A percentile compares a stretch with the other conserved stretches of the same genome.
Conservation (phyloP, 2,329 filamentous ascomycete species). For the Neonectria faginata region DNA sequence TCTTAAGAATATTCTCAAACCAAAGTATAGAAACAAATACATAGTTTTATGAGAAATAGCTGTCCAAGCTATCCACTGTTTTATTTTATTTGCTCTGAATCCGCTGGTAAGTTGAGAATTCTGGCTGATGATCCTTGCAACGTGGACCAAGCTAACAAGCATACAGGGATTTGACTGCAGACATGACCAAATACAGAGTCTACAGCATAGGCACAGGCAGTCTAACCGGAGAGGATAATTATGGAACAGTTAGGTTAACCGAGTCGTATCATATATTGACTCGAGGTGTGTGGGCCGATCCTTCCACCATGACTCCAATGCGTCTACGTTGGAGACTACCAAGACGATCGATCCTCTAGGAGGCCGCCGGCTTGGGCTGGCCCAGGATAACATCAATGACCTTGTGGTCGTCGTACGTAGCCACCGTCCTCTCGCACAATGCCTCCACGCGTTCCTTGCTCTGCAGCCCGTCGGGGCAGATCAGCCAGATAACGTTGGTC, state of each 20-base stretch:
- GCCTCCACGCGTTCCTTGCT: constrained; percentile 50
- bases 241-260: neutral
- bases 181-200: neutral
- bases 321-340: too few species aligned
- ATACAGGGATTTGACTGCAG: too few species aligned
- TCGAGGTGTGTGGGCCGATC: too few species aligned
- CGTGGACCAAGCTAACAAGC: too few species aligned
- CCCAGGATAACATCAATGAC: constrained; percentile 48
- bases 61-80: too few species aligned
- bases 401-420: constrained; percentile 53
- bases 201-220: neutral
- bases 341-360: neutral
- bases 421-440: constrained; percentile 51
- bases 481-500: constrained; percentile 43
- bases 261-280: constrained; percentile 3
- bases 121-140: too few species aligned
- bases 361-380: constrained; percentile 16
- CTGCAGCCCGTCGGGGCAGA: constrained; percentile 45
- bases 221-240: neutral
- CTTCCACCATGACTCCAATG: neutral
- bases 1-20: too few species aligned
- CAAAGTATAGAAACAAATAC: too few species aligned
- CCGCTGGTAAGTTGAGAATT: too few species aligned
- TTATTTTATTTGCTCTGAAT: too few species aligned
- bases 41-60: too few species aligned